These are phyloP conservation scores for Lactifluus subvellereus DNA, from an alignment of 768 basidiomycete genomes.

Conservation along the genomic window DNA sequence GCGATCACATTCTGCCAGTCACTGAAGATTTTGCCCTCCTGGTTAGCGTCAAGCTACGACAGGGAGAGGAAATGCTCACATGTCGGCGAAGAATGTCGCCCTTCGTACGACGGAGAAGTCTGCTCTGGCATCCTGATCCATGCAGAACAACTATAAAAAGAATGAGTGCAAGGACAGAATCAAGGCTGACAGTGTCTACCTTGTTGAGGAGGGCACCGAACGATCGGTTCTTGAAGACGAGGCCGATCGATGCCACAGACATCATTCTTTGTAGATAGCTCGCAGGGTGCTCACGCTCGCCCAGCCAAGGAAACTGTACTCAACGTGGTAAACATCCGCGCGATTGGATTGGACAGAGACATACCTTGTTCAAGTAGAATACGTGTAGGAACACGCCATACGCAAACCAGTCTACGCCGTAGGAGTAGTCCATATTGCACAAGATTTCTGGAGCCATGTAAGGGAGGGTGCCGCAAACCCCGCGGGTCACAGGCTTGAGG, in stretches of 20 bases:
- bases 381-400: slow-evolving; percentile 21
- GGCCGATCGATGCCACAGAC: slow-evolving; percentile 7
- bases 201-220: slow-evolving; percentile 11
- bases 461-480: slow-evolving; percentile 16
- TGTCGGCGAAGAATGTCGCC: slow-evolving; percentile 12
- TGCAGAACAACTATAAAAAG: slow-evolving; percentile 1
- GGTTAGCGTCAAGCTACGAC: background rate
- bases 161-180: background rate
- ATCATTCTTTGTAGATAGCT: slow-evolving; percentile 16
- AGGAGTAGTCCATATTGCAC: slow-evolving; percentile 17
- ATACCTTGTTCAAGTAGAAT: slow-evolving; percentile 15
- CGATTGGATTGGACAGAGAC: background rate
- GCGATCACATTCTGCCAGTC: slow-evolving; percentile 8
- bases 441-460: slow-evolving; percentile 24
- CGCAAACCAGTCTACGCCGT: slow-evolving; percentile 21
- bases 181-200: background rate
- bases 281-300: slow-evolving; percentile 8
- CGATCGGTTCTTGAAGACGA: slow-evolving; percentile 1
- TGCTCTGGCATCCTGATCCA: slow-evolving; percentile 10
- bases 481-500: background rate
- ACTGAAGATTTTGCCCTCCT: background rate
- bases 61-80: background rate
- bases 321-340: background rate
- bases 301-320: slow-evolving; percentile 20
- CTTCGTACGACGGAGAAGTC: slow-evolving; percentile 7